These are phyloP conservation scores for Silene coronaria DNA, from an alignment of 179 eudicot species.

Conservation along the genomic window DNA sequence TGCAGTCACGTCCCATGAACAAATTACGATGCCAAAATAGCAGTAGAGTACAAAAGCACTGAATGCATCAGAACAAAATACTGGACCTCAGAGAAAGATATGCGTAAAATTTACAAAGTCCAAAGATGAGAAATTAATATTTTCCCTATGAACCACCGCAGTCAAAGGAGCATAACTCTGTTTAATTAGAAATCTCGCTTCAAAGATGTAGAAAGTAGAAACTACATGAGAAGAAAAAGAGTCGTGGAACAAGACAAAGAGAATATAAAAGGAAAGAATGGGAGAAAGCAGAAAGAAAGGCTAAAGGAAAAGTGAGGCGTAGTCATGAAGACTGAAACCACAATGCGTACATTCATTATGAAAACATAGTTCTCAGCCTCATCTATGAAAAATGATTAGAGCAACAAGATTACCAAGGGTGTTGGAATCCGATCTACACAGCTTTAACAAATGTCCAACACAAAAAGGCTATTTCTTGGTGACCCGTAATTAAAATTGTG, in stretches of 20 bases:
- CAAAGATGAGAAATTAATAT: not conserved
- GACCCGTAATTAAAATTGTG: not conserved
- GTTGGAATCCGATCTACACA: not conserved
- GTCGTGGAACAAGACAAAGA: not conserved
- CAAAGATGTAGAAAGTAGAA: not conserved
- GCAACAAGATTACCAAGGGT: not conserved
- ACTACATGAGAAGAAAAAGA: not conserved
- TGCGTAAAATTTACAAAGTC: not conserved
- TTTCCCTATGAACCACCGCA: not conserved
- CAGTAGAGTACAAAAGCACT: too few relatives aligned
- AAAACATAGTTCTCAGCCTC: not conserved
- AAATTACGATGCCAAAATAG: too few relatives aligned
- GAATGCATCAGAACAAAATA: not conserved
- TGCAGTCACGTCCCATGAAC: too few relatives aligned
- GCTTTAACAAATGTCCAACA: not conserved
- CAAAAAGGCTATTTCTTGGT: too few relatives aligned
- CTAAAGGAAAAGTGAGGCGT: not conserved
- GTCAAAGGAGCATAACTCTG: not conserved
- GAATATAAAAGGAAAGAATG: not conserved
- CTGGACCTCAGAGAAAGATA: not conserved
- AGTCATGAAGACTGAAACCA: not conserved
- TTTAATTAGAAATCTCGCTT: not conserved
- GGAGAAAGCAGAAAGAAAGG: not conserved
- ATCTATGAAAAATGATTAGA: not conserved
- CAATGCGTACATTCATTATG: not conserved